Percentiles rank a stretch among this genome's conserved stretches.
phyloP scores from a whole-genome alignment of 2,329 filamentous ascomycete species.

The Penicillium sp. region DNA sequence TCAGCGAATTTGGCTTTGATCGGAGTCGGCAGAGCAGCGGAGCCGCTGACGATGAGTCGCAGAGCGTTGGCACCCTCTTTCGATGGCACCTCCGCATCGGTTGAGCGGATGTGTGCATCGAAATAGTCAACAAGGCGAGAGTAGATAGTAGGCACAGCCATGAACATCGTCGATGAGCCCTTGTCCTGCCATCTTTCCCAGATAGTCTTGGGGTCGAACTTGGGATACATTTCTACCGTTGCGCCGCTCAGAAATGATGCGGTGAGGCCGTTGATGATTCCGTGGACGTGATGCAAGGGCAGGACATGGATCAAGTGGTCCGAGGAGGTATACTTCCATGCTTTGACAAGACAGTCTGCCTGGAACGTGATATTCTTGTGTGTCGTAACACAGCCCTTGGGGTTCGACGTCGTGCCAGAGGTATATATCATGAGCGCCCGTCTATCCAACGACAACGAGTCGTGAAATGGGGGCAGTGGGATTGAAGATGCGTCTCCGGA shows the following conservation, averaged over 20 bases:
- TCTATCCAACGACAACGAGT: conserved; percentile 24
- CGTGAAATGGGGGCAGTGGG: conserved; percentile 30
- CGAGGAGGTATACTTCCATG: conserved; percentile 38
- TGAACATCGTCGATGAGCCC: conserved; percentile 46
- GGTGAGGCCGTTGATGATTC: conserved; percentile 48
- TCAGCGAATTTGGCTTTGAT: conserved; percentile 39
- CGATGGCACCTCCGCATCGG: conserved; percentile 29
- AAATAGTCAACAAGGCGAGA: conserved; percentile 47
- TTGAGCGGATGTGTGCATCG: conserved; percentile 35
- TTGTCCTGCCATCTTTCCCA: conserved; percentile 45
- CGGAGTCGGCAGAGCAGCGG: conserved; percentile 40
- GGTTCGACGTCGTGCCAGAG: conserved; percentile 38
- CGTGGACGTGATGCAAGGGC: conserved; percentile 50
- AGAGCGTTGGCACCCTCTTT: conserved; percentile 31
- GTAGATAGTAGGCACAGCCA: conserved; percentile 52
- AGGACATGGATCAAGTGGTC: conserved; percentile 50
- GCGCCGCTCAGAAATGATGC: conserved; percentile 45
- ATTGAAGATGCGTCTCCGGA: conserved; percentile 15
- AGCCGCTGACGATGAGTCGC: conserved; percentile 40
- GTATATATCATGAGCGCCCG: conserved; percentile 43
- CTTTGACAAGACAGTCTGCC: conserved; percentile 27
- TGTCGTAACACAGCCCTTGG: conserved; percentile 43
- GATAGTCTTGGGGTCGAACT: conserved; percentile 42
- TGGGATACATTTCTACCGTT: conserved; percentile 45
- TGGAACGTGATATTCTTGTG: conserved; percentile 38